Base-by-base conservation (phyloP, 2,329 filamentous ascomycete genomes). In the Aspergillus pseudotamarii region DNA sequence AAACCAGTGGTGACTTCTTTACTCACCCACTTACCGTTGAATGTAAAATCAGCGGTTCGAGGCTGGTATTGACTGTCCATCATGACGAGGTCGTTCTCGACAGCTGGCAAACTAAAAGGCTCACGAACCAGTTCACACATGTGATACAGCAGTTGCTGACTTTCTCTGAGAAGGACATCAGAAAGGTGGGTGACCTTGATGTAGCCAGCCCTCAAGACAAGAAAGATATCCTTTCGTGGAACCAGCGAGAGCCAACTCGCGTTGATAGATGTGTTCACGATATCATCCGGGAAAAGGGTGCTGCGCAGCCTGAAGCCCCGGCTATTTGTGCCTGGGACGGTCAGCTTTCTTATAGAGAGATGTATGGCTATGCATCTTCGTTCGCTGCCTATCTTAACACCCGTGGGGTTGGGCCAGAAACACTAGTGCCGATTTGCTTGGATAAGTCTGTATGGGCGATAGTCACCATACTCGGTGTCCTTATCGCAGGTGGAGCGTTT, bases 11-110 rank as follows among this genome's bases (percentile, higher is more conserved):
- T 67, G 81, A 83, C 62, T 84, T 84, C 70, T 83, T 83, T 59
- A 82, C 82, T 1, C 89, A 89, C 70, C 84, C 87, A 1, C 82
- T 91, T 36, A 89, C 90, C 80, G 76, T 90, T 23, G 88, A 89
- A 48, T 90, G 88, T 72, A 87, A 85, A 4, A 76, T 89, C 6
- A 71, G 67, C 0, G 83, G 86, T 41, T 79, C 83, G 2, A 79
- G 81, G 1, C 85, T 90, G 70, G 74, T 84, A 19, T 79, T 88
- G 61, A 88, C 87, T 78, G 87, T 87, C 0, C 88, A 88, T 68
- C 89, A 89, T 68, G 88, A 91, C 69, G 87, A 86, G 26, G 83
- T 84, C n/a, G 82, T 84, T 0, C 83, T 90, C 21, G 78, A 79
- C 21, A 79, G 77, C 36, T 75, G 78, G 28, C 80, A 83, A 21